Evolutionary conservation across 148 eudicot species (phyloP), one percentile per base, ranked within the genome.

Genomic region (Drosera capensis): DNA sequence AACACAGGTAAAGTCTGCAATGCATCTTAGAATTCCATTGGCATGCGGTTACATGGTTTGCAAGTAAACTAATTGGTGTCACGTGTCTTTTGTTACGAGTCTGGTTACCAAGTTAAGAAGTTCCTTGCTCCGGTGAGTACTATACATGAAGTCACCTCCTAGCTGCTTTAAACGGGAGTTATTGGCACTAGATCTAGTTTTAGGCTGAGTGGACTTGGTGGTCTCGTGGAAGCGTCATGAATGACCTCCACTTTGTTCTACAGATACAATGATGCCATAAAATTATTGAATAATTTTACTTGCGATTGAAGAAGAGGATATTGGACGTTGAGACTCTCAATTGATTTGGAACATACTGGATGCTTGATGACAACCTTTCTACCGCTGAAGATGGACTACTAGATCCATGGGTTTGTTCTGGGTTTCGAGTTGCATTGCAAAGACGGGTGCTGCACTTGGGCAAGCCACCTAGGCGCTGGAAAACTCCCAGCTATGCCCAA

Each of bases 381-480:
- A 74, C 73, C 63, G 94, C 92, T 26, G 96, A 88, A 68, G 68
- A 56, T 51, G 96, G 86, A 22, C 51, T 83, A 40, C 61, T 55
- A 40, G 94, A 83, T 66, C 68, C 83, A 43, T 88, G 79, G 71
- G 86, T 88, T 61, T 86, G 96, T 83, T 74, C 96, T 59, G 96
- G 96, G 40, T 79, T 86, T 42, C 77, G 71, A 73, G 59, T 74
- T 49, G 88, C 92, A 42, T 52, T 88, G 62, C 96, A 83, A 59
- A 80, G 92, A 62, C 68, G 96, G 45, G 79, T 82, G 35, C 49
- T 88, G 47, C 77, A 94, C 23, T 60, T 88, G 72, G 83, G 81
- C 22, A 83, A 71, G 72, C 96, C 96, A 57, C 96, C 96, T 51
- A 71, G 96, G 66, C 83, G 96, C 42, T 88, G 96, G 94, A 88